phyloP scores from a whole-genome alignment of 1,284 basidiomycete genomes.

The Apiotrichum mycotoxinovorans region DNA sequence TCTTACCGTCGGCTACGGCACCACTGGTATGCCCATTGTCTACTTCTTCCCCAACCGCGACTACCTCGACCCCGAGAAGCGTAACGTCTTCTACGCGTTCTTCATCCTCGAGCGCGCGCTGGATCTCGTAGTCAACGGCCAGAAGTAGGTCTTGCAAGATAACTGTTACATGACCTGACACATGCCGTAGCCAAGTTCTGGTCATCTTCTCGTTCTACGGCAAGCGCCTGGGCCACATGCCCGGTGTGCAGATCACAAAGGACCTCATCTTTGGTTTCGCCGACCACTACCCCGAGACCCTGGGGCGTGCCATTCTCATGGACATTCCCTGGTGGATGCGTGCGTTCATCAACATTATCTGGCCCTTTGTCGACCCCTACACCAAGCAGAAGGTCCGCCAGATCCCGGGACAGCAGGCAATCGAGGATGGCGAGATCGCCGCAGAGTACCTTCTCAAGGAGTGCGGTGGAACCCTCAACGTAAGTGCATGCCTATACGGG shows the following conservation, averaged over 20 bases:
- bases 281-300: conserved; percentile 36
- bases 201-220: conserved; percentile 44
- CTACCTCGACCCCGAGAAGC: conserved; percentile 23
- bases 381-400: conserved; percentile 34
- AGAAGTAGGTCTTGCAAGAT: conserved; percentile 14
- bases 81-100: conserved; percentile 31
- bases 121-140: conserved; percentile 39
- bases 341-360: conserved; percentile 39
- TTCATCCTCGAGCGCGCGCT: conserved; percentile 41
- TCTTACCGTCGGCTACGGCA: conserved; percentile 31
- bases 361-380: conserved; percentile 43
- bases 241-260: conserved; percentile 23
- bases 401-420: conserved; percentile 15
- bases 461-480: conserved; percentile 37
- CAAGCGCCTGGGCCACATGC: conserved; percentile 37
- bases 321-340: conserved; percentile 40
- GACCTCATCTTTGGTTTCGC: conserved; percentile 7
- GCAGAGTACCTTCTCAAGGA: conserved; percentile 26
- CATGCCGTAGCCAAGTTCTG: conserved; percentile 22
- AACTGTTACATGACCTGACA: not conserved
- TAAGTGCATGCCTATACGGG: conserved; percentile 15
- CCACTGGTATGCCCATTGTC: conserved; percentile 29
- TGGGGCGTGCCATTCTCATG: conserved; percentile 29
- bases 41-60: conserved; percentile 42
- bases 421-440: conserved; percentile 22